A percentile compares a stretch with the other conserved stretches of the same genome.
phyloP scores from a whole-genome alignment of 192 early-diverging fungal species.

The Podila verticillata region DNA sequence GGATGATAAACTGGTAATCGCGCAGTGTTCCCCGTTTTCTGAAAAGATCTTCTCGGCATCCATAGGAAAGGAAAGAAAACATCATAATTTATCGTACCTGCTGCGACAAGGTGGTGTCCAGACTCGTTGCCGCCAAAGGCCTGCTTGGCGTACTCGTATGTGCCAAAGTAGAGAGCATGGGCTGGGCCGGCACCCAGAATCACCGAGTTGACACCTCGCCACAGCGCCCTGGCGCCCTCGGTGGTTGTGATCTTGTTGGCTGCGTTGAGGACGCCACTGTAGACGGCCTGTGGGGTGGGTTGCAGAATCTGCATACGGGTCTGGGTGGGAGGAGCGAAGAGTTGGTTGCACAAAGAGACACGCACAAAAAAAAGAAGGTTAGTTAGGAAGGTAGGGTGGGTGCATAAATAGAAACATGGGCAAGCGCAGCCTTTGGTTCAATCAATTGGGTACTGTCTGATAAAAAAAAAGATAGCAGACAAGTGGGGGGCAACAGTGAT shows the following conservation, averaged over 20 bases:
- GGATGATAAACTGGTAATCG: no score
- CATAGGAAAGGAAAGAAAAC: background rate
- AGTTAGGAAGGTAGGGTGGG: background rate
- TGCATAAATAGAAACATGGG: background rate
- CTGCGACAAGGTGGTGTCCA: constrained; percentile 68
- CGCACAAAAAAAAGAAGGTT: background rate
- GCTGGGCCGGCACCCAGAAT: constrained; percentile 94
- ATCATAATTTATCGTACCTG: constrained; percentile 55
- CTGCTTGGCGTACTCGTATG: constrained; percentile 92
- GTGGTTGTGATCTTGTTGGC: constrained; percentile 75
- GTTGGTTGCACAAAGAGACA: background rate
- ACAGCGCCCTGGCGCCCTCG: constrained; percentile 84
- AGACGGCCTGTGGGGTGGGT: constrained; percentile 72
- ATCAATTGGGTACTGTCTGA: background rate
- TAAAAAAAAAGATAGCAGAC: background rate
- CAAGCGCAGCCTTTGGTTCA: background rate
- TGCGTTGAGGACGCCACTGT: constrained; percentile 77
- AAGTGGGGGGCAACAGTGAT: background rate
- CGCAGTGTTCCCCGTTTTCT: no score
- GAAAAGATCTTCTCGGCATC: no score
- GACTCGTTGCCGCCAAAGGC: constrained; percentile 66
- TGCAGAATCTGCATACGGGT: constrained; percentile 94
- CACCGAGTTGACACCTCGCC: constrained; percentile 94
- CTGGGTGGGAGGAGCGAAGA: constrained; percentile 52
- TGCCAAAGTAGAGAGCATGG: constrained; percentile 95